Base-by-base conservation (phyloP, 2,329 filamentous ascomycete species). In the Phymatotrichopsis omnivora region DNA sequence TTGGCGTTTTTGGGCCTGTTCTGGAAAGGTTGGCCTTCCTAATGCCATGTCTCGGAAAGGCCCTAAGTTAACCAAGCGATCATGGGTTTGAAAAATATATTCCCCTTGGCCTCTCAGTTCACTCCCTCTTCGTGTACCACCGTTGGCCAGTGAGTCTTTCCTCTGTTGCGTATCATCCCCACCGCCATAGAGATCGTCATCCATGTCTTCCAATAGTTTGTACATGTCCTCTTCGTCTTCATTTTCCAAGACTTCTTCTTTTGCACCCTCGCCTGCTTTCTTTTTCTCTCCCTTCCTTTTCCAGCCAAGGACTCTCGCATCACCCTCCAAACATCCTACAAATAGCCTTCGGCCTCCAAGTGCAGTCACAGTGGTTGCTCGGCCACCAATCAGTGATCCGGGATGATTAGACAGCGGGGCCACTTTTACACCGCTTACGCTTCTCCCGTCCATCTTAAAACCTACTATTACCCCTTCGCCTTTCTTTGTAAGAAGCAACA, bases 361-460 rank as follows among this genome's bases (percentile, higher is more conserved):
- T 42, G 71, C 75, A 19, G 78, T 76, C 2, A 85, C 72, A 51
- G 82, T 86, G 1, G 85, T 20, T 79, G 74, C 17, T 72, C 67
- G 31, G 73, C 71, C 37, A 72, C 54, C 54, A 72, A 47, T 93
- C 60, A 7, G 83, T 51, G 6, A 81, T 80, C 7, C 82, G 81
- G 19, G 73, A 69, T 42, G 83, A 76, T 29, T 58, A 4, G 74
- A 60, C 4, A 95, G 68, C 29, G 75, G 64, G 52, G 75, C 77
- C 42, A 98, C 66, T n/a, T 73, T 76, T 50, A 98, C 70, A 1
- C 85, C 86, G 20, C 87, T 93, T 2, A 98, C 85, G 2, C 84
- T 93, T 43, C 91, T 76, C 12, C 93, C 91, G 61, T 95, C 87
- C 50, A 95, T 75, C 43, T 78, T 79, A 66, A 98, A 95, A 12